Evolutionary conservation across 169 alveolate species (phyloP), one percentile per base, ranked within the genome.

Genomic region (Neospora caninum): DNA sequence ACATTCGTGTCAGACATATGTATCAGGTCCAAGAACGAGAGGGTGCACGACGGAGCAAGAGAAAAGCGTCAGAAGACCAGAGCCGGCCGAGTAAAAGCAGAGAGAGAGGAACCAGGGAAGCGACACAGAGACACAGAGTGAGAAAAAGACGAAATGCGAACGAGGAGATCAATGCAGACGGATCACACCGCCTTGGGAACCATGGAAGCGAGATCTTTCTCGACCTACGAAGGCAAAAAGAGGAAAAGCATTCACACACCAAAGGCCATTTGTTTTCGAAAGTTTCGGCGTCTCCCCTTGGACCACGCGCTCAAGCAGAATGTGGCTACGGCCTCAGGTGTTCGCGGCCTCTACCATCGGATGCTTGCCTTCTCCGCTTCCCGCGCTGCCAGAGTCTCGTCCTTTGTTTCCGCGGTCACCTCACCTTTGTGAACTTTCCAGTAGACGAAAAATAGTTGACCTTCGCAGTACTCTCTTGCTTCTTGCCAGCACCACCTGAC

Each of bases 171-270:
- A 16, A 27, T 16, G 4, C 34, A 64, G 34, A 27, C 16, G 73
- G 34, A 43, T 78, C 45, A 78, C 4, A 78, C 86, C 39, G 86
- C 86, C 45, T 78, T 78, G 45, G 86, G 86, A 10, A 78, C 86
- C 39, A 78, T 38, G 45, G 86, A 78, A n/a, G 86, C 86, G 39
- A n/a, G 86, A 78, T 78, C 86, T n/a, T 78, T 78, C 42, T 78
- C 86, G 49, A 78, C 86, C 86, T 78, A n/a, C 39, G 31, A 38
- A 20, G 0, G 10, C 49, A 20, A 10, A n/a, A 38, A n/a, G 45
- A 20, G 20, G 31, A 9, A 13, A 49, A 49, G 13, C 58, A 49
- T 49, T 4, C 58, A 49, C 22, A 49, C 58, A 49, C 4, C 4
- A 13, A 49, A 49, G 13, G 13, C 22, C 58, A 49, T 64, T 20